Base-by-base conservation (phyloP, 2,329 filamentous ascomycete genomes). In the Verticillium dahliae region DNA sequence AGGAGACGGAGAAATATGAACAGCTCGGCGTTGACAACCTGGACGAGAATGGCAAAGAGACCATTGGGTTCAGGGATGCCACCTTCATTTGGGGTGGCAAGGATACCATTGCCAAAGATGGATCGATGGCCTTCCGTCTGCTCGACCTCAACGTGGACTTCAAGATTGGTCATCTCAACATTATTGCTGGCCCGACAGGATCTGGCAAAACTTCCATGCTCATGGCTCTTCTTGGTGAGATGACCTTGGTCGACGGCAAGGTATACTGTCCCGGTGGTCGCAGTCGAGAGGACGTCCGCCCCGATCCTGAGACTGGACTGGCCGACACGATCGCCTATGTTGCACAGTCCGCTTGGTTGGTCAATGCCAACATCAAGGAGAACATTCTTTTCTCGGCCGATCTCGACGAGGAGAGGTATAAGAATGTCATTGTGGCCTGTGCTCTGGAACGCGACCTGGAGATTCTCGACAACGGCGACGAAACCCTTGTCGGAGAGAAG, bases 311-410 rank as follows among this genome's bases (percentile, higher is more conserved):
- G 62, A 97, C 94, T 31, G 90, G 90, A 1, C 83, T 98, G 45
- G 92, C 91, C 6, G 93, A 99, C 71, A 96, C 90, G 63, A 88
- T 97, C 63, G 95, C 95, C 15, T 99, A 98, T 72, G 97, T 96
- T 72, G 94, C 95, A 18, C 95, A 99, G 73, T 90, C 96, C 73
- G 92, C 95, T 9, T 99, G 95, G 95, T 82, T 99, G 37, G 90
- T 98, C 62, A 99, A 99, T 69, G 94, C 90, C 55, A 96, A 90
- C 22, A 96, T 99, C 75, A 92, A 91, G 72, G 91, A 97, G 65
- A 99, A 99, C 73, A 99, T 99, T 66, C 76, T 97, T 1, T 99
- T 99, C 70, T 88, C 93, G 6, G 88, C 90, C 22, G 85, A 88
- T 1, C 91, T 86, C 67, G 88, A 99, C 66, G 85, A 94, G 69